phyloP scores from a whole-genome alignment of 2,329 filamentous ascomycete genomes.

The Rutstroemia sp. region DNA sequence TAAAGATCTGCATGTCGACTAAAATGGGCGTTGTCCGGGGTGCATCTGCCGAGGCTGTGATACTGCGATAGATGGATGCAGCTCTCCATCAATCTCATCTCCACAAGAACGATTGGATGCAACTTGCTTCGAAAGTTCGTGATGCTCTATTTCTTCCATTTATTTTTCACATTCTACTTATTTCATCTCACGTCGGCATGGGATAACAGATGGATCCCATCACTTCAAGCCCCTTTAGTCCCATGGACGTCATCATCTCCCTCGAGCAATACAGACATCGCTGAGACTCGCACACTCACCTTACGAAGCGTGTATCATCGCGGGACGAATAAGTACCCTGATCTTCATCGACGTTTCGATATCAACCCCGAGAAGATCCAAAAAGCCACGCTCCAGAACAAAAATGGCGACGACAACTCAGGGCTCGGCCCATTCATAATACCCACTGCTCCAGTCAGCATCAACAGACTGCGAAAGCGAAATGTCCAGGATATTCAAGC shows the following conservation, averaged over 20 bases:
- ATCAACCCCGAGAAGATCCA: constrained; percentile 6
- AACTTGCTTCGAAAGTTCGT: constrained; percentile 1
- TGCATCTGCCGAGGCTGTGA: background rate
- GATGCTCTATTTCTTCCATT: constrained; percentile 5
- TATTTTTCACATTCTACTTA: background rate
- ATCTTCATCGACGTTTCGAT: constrained; percentile 5
- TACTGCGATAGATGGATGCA: background rate
- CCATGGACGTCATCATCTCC: constrained; percentile 1
- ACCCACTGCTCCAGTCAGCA: constrained; percentile 1
- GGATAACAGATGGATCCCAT: constrained; percentile 4
- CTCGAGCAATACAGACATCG: background rate
- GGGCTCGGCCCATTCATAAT: constrained; percentile 5
- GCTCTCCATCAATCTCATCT: background rate
- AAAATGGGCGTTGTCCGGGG: background rate
- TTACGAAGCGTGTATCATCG: constrained; percentile 8
- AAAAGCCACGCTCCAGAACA: background rate
- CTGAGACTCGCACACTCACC: constrained; percentile 4
- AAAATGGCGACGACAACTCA: background rate
- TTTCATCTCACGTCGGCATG: background rate
- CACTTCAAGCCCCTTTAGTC: background rate
- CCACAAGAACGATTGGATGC: background rate
- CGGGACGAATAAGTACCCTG: constrained; percentile 3
- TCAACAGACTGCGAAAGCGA: constrained; percentile 5
- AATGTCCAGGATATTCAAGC: constrained; percentile 7
- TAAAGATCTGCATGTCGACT: too few relatives aligned